These are phyloP conservation scores for Pythium aphanidermatum DNA, from an alignment of 352 stramenopile species.

Conservation along the genomic window DNA sequence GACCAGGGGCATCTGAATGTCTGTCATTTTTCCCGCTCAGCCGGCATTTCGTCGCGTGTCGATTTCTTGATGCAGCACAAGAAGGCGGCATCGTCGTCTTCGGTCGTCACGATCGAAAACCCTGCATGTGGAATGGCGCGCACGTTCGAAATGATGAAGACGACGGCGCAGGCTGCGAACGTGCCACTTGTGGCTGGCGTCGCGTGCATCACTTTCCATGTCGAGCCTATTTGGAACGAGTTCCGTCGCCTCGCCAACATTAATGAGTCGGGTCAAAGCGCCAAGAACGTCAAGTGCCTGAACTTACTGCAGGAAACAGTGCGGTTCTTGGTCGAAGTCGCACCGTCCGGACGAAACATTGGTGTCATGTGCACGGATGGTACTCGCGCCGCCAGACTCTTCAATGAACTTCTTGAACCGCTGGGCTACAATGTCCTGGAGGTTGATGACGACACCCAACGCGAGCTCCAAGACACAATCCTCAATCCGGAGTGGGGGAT, in stretches of 20 bases:
- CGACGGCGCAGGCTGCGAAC: slow-evolving; percentile 13
- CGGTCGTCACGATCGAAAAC: slow-evolving; percentile 22
- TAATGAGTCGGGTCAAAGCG: slow-evolving; percentile 2
- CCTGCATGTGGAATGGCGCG: slow-evolving; percentile 41
- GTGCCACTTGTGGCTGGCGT: slow-evolving; percentile 32
- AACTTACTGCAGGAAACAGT: slow-evolving; percentile 40
- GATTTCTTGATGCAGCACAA: slow-evolving; percentile 26
- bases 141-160: slow-evolving; percentile 33
- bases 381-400: slow-evolving; percentile 30
- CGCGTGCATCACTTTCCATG: slow-evolving; percentile 53
- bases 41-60: slow-evolving; percentile 31
- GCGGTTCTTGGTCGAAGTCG: slow-evolving; percentile 24
- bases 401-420: slow-evolving; percentile 35
- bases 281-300: slow-evolving; percentile 24
- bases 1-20: slow-evolving; percentile 47
- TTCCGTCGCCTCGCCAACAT: slow-evolving; percentile 22
- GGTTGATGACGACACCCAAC: slow-evolving; percentile 26
- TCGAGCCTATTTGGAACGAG: slow-evolving; percentile 33
- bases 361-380: slow-evolving; percentile 43
- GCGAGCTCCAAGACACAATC: slow-evolving; percentile 46
- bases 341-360: slow-evolving; percentile 19
- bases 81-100: neutral
- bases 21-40: slow-evolving; percentile 38
- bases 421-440: slow-evolving; percentile 32
- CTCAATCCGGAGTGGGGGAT: slow-evolving; percentile 43